Base-by-base conservation (phyloP, 2,329 filamentous ascomycete species). In the Myriosclerotinia scirpicola region DNA sequence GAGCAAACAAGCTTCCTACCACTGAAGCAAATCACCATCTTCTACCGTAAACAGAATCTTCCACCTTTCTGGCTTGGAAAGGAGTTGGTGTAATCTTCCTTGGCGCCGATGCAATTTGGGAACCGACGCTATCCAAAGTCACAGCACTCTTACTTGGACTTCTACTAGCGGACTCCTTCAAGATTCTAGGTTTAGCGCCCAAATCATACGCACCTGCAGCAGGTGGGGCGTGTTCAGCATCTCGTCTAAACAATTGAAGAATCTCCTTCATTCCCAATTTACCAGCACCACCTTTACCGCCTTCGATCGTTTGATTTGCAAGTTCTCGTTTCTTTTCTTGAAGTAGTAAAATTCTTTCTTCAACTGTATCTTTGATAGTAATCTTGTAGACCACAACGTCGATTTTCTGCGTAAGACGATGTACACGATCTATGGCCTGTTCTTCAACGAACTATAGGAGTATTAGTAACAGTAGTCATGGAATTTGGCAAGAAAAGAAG, bases 401-500 rank as follows among this genome's bases (percentile, higher is more conserved):
- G 52, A 94, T 85, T 1, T 92, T 97, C 79, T 99, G 95, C 52
- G 96, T 98, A 64, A 99, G 89, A n/a, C 95, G 92, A 77, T 99
- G 95, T 36, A 99, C 95, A 65, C 95, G 92, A 78, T 99, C 95
- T 73, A 99, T 99, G 59, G 95, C 95, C 82, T 99, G 95, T 78
- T 99, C 95, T 81, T 99, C 95, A 44, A 99, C 92, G 75, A 99
- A 99, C 85, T 91, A 72, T n/a, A 66, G 6, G 36, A 44, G 5
- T n/a, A 62, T 71, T 70, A 70, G 72, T 38, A 66, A 56, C 42
- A 1, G 12, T 54, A 46, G 52, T 40, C 26, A 58, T 50, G 14
- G 2, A 50, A 50, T 60, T 5, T 22, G 26, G 30, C 8, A 50
- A 5, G 15, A 7, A 60, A 4, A 4, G 36, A 30, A 54, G 36